phyloP scores from a whole-genome alignment of 495 filamentous ascomycete species.

The Trichoderma asperelloides region DNA sequence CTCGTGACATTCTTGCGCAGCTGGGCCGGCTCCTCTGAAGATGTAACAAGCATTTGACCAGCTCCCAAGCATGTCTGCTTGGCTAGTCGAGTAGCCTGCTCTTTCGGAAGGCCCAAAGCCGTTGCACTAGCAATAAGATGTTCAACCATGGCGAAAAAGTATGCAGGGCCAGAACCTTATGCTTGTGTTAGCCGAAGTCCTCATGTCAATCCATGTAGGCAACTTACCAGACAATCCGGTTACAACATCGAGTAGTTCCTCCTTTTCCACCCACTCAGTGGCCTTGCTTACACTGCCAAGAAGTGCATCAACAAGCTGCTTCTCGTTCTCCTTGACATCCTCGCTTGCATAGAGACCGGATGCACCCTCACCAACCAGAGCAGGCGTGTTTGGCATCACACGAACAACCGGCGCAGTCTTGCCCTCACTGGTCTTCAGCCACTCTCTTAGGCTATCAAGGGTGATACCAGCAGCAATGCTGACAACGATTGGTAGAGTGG shows the following conservation, averaged over 20 bases:
- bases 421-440: slow-evolving; percentile 24
- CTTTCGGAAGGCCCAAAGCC: slow-evolving; percentile 21
- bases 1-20: slow-evolving; percentile 27
- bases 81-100: slow-evolving; percentile 25
- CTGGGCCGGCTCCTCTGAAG: slow-evolving; percentile 24
- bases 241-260: slow-evolving; percentile 29
- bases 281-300: slow-evolving; percentile 24
- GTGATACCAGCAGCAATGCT: slow-evolving; percentile 30
- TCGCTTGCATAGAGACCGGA: slow-evolving; percentile 25
- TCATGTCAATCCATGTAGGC: neutral
- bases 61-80: slow-evolving; percentile 28
- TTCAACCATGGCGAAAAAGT: slow-evolving; percentile 29
- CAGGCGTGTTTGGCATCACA: slow-evolving; percentile 35
- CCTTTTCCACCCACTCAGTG: slow-evolving; percentile 26
- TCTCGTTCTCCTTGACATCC: slow-evolving; percentile 22
- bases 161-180: slow-evolving; percentile 26
- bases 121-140: slow-evolving; percentile 25
- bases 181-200: slow-evolving; percentile 4
- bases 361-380: slow-evolving; percentile 27
- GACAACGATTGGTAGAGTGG: slow-evolving; percentile 31
- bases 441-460: slow-evolving; percentile 21
- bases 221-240: slow-evolving; percentile 29
- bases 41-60: slow-evolving; percentile 25
- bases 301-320: slow-evolving; percentile 22
- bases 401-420: slow-evolving; percentile 24